Evolutionary conservation across 2,329 filamentous ascomycete genomes (phyloP).

Genomic region (Aspergillus alliaceus): DNA sequence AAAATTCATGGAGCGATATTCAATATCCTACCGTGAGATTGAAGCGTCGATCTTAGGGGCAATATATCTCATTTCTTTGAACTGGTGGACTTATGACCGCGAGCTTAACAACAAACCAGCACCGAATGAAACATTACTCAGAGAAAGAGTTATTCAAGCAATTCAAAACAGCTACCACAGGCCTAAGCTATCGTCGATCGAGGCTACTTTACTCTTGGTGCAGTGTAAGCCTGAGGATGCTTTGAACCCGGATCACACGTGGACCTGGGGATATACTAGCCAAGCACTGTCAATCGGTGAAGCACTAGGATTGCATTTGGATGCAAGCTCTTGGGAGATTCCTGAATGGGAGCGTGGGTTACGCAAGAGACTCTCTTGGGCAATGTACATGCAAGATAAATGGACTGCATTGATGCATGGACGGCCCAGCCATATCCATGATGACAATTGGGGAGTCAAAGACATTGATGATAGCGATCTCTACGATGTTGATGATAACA

Average conservation of each 20-base stretch:
- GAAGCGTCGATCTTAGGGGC: not conserved
- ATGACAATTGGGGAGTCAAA: conserved; percentile 19
- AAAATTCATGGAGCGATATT: not conserved
- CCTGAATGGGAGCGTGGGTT: conserved; percentile 60
- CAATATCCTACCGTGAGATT: not conserved
- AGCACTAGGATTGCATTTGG: not conserved
- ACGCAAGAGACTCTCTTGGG: conserved; percentile 63
- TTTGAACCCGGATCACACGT: not conserved
- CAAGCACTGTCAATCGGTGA: not conserved
- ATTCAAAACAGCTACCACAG: not conserved
- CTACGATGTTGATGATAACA: not conserved
- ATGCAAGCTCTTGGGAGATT: not conserved
- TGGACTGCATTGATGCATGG: conserved; percentile 55
- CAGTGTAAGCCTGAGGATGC: not conserved
- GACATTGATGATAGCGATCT: not conserved
- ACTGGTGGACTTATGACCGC: not conserved
- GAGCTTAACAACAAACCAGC: not conserved
- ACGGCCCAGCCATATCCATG: conserved; percentile 49
- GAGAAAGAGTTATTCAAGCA: not conserved
- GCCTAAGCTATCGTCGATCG: not conserved
- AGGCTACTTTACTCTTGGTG: not conserved
- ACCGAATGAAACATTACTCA: not conserved
- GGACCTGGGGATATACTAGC: not conserved
- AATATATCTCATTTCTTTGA: not conserved
- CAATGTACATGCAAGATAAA: conserved; percentile 63